Percentiles rank a stretch among this genome's conserved stretches.
phyloP scores from a whole-genome alignment of 352 stramenopile genomes.

The Globisporangium apiculatum region DNA sequence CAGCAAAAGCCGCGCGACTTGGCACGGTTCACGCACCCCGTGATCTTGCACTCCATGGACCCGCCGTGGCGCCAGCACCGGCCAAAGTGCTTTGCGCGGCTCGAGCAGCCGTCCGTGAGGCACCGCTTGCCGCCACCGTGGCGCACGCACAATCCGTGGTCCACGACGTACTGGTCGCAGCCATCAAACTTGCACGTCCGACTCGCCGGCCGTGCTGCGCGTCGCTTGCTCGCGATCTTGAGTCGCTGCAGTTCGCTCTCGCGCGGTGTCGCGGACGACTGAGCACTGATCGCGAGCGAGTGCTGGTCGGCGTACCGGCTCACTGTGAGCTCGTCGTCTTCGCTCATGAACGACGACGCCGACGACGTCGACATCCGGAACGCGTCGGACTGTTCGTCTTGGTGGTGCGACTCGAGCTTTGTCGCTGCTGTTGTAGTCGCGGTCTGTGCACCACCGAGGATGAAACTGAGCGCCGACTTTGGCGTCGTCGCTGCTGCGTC shows the following conservation, averaged over 20 bases:
- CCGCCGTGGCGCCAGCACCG: conserved; percentile 76
- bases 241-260: neutral
- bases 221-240: conserved; percentile 3
- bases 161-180: conserved; percentile 16
- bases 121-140: conserved; percentile 55
- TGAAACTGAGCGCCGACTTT: conserved; percentile 10
- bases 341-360: conserved; percentile 6
- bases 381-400: neutral
- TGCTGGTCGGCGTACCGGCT: conserved; percentile 2
- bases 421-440: neutral
- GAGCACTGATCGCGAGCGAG: neutral
- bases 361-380: conserved; percentile 4
- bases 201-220: conserved; percentile 3
- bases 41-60: conserved; percentile 69
- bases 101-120: conserved; percentile 45
- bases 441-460: neutral
- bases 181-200: conserved; percentile 15
- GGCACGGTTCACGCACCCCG: conserved; percentile 68
- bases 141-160: conserved; percentile 13
- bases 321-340: conserved; percentile 4
- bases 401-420: neutral
- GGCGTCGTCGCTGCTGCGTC: neutral
- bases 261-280: neutral
- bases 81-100: conserved; percentile 64
- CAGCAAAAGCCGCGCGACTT: conserved; percentile 83